phyloP scores from a whole-genome alignment of 805 yeast genomes.

The Lachancea dasiensis region DNA sequence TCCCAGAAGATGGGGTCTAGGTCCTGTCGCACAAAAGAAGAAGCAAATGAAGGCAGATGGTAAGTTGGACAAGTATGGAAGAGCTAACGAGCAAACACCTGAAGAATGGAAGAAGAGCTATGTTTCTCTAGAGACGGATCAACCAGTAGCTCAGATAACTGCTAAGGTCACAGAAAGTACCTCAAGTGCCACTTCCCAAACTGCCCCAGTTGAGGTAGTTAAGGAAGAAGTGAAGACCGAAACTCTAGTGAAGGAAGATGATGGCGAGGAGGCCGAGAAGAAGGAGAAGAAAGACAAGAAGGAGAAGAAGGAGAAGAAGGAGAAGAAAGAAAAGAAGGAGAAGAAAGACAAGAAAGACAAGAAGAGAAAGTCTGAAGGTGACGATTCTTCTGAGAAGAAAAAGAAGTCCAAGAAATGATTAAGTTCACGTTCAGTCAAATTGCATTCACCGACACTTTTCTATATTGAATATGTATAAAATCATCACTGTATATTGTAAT shows the following conservation, averaged over 20 bases:
- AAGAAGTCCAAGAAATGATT: constrained; percentile 41
- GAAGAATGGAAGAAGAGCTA: constrained; percentile 84
- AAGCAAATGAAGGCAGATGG: constrained; percentile 97
- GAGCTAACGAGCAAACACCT: constrained; percentile 91
- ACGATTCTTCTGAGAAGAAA: constrained; percentile 30
- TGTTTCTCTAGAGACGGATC: constrained; percentile 59
- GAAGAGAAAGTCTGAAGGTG: constrained; percentile 31
- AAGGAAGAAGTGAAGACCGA: constrained; percentile 33
- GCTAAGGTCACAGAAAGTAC: constrained; percentile 35
- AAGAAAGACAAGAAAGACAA: constrained; percentile 40
- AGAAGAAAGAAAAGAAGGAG: constrained; percentile 49
- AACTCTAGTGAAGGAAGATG: constrained; percentile 40
- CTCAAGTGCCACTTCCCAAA: constrained; percentile 12
- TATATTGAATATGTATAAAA: constrained; percentile 4
- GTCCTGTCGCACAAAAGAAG: constrained; percentile 98
- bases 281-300: constrained; percentile 58
- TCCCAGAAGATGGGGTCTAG: constrained; percentile 99
- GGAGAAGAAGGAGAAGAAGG: constrained; percentile 48
- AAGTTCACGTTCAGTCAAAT: constrained; percentile 11
- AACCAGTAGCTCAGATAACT: constrained; percentile 34
- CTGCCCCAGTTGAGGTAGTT: constrained; percentile 45
- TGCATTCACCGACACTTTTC: constrained; percentile 5
- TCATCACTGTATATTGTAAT: constrained; percentile 8
- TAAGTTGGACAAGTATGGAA: constrained; percentile 92
- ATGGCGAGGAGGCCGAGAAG: constrained; percentile 51